Conservation (phyloP, 2,329 filamentous ascomycete species). For the Gnomoniopsis sp. region DNA sequence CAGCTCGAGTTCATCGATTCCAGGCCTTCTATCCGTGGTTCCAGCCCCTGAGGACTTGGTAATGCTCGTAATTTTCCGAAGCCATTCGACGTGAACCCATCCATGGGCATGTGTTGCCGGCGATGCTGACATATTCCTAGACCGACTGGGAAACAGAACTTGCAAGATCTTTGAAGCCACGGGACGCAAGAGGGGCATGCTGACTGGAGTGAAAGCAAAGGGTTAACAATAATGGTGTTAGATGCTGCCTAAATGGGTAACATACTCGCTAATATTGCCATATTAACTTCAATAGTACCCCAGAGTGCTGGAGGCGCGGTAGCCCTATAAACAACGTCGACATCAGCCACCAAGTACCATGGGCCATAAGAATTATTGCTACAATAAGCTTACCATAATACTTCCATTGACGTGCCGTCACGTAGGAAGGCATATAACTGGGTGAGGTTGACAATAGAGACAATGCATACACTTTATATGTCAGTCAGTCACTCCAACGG, state of each 20-base stretch:
- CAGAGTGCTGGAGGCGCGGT: slow-evolving; percentile 3
- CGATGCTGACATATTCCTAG: background rate
- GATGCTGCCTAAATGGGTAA: background rate
- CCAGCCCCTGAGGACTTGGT: background rate
- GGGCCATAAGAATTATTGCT: too few relatives aligned
- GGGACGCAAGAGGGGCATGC: background rate
- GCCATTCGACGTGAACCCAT: slow-evolving; percentile 3
- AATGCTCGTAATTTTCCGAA: background rate
- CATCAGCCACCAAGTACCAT: background rate
- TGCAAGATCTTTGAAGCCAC: background rate
- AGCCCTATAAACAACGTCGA: background rate
- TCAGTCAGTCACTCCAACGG: background rate
- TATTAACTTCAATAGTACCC: slow-evolving; percentile 7
- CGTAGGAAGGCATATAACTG: slow-evolving; percentile 3
- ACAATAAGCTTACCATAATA: background rate
- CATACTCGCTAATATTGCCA: slow-evolving; percentile 3
- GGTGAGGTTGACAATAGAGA: slow-evolving; percentile 2
- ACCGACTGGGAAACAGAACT: background rate
- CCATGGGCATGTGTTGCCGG: background rate
- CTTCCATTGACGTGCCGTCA: background rate
- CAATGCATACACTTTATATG: background rate
- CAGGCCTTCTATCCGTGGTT: background rate
- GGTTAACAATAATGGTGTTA: too few relatives aligned
- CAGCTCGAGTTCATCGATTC: background rate
- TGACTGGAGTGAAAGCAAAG: background rate